Evolutionary conservation across 768 basidiomycete species (phyloP).

Genomic region (Tylopilus subfusipes): DNA sequence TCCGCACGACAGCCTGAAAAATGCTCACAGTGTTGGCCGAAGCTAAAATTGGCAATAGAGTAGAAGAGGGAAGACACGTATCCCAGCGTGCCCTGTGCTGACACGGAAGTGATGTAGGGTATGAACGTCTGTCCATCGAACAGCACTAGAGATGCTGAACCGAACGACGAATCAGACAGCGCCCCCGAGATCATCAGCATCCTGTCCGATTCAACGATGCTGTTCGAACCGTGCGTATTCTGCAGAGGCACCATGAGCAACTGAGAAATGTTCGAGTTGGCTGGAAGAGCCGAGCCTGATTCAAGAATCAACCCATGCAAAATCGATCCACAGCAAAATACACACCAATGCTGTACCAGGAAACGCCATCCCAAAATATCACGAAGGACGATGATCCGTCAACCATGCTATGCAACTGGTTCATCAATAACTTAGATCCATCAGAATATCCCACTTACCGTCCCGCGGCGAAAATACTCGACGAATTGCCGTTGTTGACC

Average conservation of each 20-base stretch:
- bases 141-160: constrained; percentile 79
- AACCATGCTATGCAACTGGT: constrained; percentile 37
- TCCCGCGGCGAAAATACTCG: constrained; percentile 89
- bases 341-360: constrained; percentile 69
- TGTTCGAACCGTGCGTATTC: constrained; percentile 65
- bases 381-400: constrained; percentile 69
- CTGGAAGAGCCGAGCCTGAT: constrained; percentile 53
- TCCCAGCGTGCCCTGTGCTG: constrained; percentile 65
- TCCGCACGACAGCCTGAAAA: background rate
- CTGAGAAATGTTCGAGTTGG: constrained; percentile 69
- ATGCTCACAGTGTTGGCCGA: constrained; percentile 62
- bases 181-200: constrained; percentile 87
- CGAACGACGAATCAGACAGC: constrained; percentile 63
- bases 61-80: constrained; percentile 76
- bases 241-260: constrained; percentile 88
- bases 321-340: background rate
- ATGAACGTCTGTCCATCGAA: constrained; percentile 81
- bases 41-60: constrained; percentile 75
- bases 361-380: constrained; percentile 77
- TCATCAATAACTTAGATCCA: background rate
- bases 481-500: constrained; percentile 74
- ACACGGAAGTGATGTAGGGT: constrained; percentile 75
- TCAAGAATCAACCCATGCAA: background rate
- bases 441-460: constrained; percentile 46
- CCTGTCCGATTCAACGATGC: constrained; percentile 76